Base-by-base conservation (phyloP, 2,329 filamentous ascomycete genomes). In the Spiromastix sp. region DNA sequence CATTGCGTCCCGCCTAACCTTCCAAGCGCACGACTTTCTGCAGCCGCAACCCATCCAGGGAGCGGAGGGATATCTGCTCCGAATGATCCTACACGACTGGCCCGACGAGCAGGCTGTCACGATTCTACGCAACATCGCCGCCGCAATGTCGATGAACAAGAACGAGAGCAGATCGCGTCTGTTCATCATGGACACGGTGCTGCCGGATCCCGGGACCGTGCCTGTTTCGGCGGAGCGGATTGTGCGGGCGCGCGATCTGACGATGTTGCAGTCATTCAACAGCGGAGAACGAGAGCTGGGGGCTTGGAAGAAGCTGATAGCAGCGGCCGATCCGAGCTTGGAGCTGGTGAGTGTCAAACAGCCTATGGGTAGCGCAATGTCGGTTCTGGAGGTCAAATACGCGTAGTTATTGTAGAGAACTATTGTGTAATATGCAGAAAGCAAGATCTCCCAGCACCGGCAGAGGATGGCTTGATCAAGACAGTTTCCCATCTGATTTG, bases 61-160 rank as follows among this genome's bases (percentile, higher is more conserved):
- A 10, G 52, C 54, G 6, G 41, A 47, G 27, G 49, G 52, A 4
- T 65, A 63, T 40, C 46, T 59, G 15, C 52, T 63, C 21, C 53
- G 60, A 16, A 54, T 50, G 40, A 51, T 61, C 8, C 42, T 64
- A 16, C 63, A 66, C 40, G 62, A 66, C 36, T 63, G 55, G 55
- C 47, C 47, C 13, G 58, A 64, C 34, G 44, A 48, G 13, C 51
- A 63, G 19, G 52, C 50, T 20, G 45, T 55, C n/a, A 47, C 42
- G 6, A 61, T 65, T 19, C 43, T 65, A 25, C 42, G 42, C 17
- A 45, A 48, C 4, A 25, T 63, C 3, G 41, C 58, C 2, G 54
- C 58, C 3, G 59, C 50, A 3, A 36, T 64, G 36, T n/a, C n/a
- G n/a, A n/a, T n/a, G n/a, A n/a, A n/a, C n/a, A n/a, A n/a, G n/a